A percentile compares a stretch with the other conserved stretches of the same genome.
These are phyloP conservation scores for Xerocomellus intermedius DNA, from an alignment of 768 basidiomycete species.

Conservation along the genomic window DNA sequence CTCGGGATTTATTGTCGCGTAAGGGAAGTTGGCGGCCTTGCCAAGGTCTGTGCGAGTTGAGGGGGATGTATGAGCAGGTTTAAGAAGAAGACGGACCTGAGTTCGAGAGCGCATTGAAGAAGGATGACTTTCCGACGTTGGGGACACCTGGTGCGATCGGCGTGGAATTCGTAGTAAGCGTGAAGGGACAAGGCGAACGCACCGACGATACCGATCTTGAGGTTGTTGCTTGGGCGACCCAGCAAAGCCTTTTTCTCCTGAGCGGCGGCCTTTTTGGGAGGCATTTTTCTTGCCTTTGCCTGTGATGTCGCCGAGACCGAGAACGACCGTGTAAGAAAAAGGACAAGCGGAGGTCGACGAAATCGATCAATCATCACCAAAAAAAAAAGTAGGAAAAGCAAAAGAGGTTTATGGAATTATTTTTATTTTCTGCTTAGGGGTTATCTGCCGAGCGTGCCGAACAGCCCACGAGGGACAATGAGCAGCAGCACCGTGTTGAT, in stretches of 20 bases:
- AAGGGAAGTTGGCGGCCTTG: slow-evolving; percentile 97
- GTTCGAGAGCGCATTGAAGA: slow-evolving; percentile 95
- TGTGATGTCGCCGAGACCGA: slow-evolving; percentile 38
- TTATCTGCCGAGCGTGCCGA: slow-evolving; percentile 27
- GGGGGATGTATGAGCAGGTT: background rate
- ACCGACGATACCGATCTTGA: slow-evolving; percentile 99
- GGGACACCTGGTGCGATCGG: slow-evolving; percentile 62
- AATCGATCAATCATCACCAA: slow-evolving; percentile 34
- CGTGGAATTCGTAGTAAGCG: background rate
- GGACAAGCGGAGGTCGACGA: slow-evolving; percentile 13
- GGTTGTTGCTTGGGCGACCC: slow-evolving; percentile 93
- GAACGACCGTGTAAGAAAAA: slow-evolving; percentile 27
- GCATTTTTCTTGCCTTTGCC: slow-evolving; percentile 69
- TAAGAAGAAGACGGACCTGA: slow-evolving; percentile 56
- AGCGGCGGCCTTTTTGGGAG: slow-evolving; percentile 80
- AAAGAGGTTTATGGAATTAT: background rate
- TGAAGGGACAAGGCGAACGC: slow-evolving; percentile 33
- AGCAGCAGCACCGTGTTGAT: background rate
- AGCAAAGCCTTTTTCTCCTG: slow-evolving; percentile 84
- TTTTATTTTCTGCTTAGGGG: too few relatives aligned
- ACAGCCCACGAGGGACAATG: background rate
- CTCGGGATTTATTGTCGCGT: slow-evolving; percentile 91
- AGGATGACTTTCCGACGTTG: slow-evolving; percentile 98
- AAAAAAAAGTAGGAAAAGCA: slow-evolving; percentile 4
- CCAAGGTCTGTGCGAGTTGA: slow-evolving; percentile 61